Conservation (phyloP, 2,329 filamentous ascomycete genomes). For the Pestalotiopsis sp. region DNA sequence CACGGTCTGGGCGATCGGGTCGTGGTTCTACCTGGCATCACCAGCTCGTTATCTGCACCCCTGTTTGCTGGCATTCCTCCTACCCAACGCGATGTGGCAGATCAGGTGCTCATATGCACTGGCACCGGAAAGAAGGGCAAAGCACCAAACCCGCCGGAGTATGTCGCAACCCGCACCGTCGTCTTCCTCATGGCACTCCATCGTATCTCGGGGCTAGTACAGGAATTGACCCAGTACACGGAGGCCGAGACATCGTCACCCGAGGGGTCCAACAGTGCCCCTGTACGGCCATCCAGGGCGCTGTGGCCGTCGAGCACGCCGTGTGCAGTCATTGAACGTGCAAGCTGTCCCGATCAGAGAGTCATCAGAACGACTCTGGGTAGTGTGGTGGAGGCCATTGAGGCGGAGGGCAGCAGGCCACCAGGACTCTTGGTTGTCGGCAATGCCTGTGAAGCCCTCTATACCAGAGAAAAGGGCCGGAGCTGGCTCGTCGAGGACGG, state of each 20-base stretch:
- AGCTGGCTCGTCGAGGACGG: constrained; percentile 88
- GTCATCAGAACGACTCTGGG: constrained; percentile 86
- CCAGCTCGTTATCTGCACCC: constrained; percentile 81
- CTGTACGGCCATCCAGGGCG: constrained; percentile 25
- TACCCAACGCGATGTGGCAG: constrained; percentile 85
- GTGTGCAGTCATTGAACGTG: constrained; percentile 90
- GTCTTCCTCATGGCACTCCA: constrained; percentile 97
- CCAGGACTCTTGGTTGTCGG: constrained; percentile 88
- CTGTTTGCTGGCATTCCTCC: constrained; percentile 85
- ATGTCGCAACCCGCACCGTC: constrained; percentile 74
- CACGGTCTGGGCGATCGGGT: constrained; percentile 66
- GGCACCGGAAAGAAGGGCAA: constrained; percentile 91
- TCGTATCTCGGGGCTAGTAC: constrained; percentile 72
- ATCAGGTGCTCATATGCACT: constrained; percentile 94
- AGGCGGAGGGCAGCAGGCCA: constrained; percentile 84
- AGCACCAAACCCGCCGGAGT: constrained; percentile 78
- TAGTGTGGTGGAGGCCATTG: constrained; percentile 78
- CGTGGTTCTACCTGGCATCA: constrained; percentile 83
- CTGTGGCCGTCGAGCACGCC: constrained; percentile 78
- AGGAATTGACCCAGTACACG: constrained; percentile 59
- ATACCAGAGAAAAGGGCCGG: constrained; percentile 54
- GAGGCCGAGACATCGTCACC: constrained; percentile 30
- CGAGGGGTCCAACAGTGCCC: constrained; percentile 19
- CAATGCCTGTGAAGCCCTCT: constrained; percentile 76
- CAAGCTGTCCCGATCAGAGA: constrained; percentile 90